Conservation (phyloP, 106 monocot genomes). For the Posidonia australis region DNA sequence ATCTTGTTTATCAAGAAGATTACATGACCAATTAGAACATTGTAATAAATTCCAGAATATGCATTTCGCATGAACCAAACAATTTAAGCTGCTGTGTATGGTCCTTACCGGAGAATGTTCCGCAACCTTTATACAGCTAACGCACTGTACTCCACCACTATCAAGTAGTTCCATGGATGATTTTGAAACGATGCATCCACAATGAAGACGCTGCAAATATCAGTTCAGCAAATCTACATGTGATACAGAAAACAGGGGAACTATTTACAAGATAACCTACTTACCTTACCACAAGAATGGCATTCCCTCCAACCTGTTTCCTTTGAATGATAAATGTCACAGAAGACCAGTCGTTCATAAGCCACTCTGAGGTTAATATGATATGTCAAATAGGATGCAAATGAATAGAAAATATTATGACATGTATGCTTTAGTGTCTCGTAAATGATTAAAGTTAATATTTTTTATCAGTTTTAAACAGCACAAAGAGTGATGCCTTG, state of each 20-base stretch:
- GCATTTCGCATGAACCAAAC: too few relatives aligned
- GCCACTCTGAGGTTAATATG: constrained; percentile 39
- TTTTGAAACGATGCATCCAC: constrained; percentile 89
- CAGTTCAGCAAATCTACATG: not conserved
- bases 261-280: not conserved
- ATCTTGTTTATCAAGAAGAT: too few relatives aligned
- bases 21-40: too few relatives aligned
- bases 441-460: too few relatives aligned
- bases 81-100: too few relatives aligned
- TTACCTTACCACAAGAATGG: constrained; percentile 67
- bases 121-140: constrained; percentile 55
- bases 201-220: constrained; percentile 65
- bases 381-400: not conserved
- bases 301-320: constrained; percentile 93
- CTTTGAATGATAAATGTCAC: constrained; percentile 62
- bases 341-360: constrained; percentile 56
- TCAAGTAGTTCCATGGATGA: constrained; percentile 70
- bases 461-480: too few relatives aligned
- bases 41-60: too few relatives aligned
- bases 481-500: too few relatives aligned
- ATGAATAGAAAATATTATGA: not conserved
- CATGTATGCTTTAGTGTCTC: too few relatives aligned
- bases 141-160: constrained; percentile 77
- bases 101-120: constrained; percentile 47
- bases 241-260: not conserved